These are phyloP conservation scores for Saccharomycopsis phalli DNA, from an alignment of 1,139 yeast genomes.

Conservation along the genomic window DNA sequence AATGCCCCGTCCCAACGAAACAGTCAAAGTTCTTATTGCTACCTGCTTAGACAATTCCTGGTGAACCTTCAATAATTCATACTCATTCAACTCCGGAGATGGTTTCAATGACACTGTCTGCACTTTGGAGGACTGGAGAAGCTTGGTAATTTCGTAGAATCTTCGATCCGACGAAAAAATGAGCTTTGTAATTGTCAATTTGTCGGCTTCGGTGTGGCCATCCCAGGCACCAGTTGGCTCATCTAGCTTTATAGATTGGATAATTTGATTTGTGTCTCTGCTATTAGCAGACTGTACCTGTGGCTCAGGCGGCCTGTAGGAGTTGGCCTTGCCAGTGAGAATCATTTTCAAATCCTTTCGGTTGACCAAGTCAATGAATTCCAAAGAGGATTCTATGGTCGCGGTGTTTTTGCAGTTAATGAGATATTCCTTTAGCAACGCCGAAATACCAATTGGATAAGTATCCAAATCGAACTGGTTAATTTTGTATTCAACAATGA, in stretches of 20 bases:
- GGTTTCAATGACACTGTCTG: slow-evolving; percentile 37
- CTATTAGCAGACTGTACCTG: slow-evolving; percentile 21
- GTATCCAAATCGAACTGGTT: slow-evolving; percentile 49
- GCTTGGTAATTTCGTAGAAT: slow-evolving; percentile 63
- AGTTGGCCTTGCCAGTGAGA: slow-evolving; percentile 5
- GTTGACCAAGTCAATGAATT: slow-evolving; percentile 53
- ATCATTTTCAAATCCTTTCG: slow-evolving; percentile 51
- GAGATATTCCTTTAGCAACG: slow-evolving; percentile 58
- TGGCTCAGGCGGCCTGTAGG: slow-evolving; percentile 2
- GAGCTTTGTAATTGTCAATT: slow-evolving; percentile 55
- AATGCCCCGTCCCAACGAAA: slow-evolving; percentile 74
- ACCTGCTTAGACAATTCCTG: slow-evolving; percentile 56
- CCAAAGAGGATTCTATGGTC: slow-evolving; percentile 39
- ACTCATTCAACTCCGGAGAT: slow-evolving; percentile 35
- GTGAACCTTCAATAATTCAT: slow-evolving; percentile 49
- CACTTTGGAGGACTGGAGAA: slow-evolving; percentile 61
- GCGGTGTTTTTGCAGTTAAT: slow-evolving; percentile 49
- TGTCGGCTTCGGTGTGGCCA: slow-evolving; percentile 57
- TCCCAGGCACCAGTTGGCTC: slow-evolving; percentile 55
- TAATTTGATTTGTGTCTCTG: slow-evolving; percentile 41
- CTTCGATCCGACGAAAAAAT: slow-evolving; percentile 75
- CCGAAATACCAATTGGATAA: slow-evolving; percentile 61
- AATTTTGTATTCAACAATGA: slow-evolving; percentile 50
- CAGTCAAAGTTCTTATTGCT: slow-evolving; percentile 65
- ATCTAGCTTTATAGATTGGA: slow-evolving; percentile 38